These are phyloP conservation scores for Cinnamomum micranthum DNA, from an alignment of 164 flowering plant genomes.

Conservation along the genomic window DNA sequence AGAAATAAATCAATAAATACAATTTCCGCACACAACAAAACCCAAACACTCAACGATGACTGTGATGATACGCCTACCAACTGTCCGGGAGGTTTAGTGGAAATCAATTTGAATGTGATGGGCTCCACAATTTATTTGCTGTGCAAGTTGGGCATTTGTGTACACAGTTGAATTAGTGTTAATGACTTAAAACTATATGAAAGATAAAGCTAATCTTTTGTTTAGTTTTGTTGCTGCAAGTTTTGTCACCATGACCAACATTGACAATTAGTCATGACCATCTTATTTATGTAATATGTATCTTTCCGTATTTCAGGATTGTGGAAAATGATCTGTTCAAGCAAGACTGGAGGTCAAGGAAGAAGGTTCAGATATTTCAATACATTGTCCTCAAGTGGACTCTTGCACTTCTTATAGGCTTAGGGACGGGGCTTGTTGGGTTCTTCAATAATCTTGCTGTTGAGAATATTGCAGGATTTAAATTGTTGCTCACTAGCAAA, in stretches of 20 bases:
- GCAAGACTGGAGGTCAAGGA: slow-evolving; percentile 92
- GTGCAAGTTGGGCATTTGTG: background rate
- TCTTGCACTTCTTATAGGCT: slow-evolving; percentile 72
- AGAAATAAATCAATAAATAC: too few species aligned
- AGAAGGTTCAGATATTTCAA: slow-evolving; percentile 65
- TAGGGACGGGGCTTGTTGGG: slow-evolving; percentile 63
- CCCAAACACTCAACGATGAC: too few species aligned
- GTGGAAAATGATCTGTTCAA: slow-evolving; percentile 83
- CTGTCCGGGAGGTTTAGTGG: too few species aligned
- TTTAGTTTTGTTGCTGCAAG: background rate
- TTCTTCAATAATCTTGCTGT: slow-evolving; percentile 79
- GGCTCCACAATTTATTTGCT: too few species aligned
- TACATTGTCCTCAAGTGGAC: slow-evolving; percentile 87
- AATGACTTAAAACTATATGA: background rate
- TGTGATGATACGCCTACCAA: too few species aligned
- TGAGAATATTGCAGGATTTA: slow-evolving; percentile 87
- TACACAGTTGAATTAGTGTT: background rate
- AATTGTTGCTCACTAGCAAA: slow-evolving; percentile 55
- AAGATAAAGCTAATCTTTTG: background rate
- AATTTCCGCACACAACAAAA: too few species aligned
- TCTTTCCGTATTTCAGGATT: slow-evolving; percentile 43
- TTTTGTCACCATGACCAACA: background rate
- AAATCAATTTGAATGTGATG: too few species aligned
- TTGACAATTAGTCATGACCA: too few species aligned
- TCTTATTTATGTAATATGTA: too few species aligned